Evolutionary conservation across 2,329 filamentous ascomycete species (phyloP).

Genomic region (Allantophomopsis lycopodina): DNA sequence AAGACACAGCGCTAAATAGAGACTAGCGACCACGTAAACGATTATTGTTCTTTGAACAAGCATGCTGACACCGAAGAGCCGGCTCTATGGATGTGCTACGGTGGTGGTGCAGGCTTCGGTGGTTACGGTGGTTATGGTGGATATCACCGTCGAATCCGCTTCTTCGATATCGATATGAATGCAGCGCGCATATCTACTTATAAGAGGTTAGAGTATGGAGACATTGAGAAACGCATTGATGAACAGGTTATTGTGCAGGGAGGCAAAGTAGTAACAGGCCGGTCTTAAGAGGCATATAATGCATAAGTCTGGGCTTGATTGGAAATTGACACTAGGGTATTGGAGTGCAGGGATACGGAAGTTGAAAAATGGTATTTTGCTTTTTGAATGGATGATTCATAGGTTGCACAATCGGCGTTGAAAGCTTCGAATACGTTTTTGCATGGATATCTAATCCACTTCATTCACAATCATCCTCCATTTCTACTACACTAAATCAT

Average conservation of each 20-base stretch:
- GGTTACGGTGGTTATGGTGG: constrained; percentile 87
- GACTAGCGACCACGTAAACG: constrained; percentile 78
- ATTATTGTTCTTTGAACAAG: constrained; percentile 68
- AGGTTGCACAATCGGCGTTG: no score
- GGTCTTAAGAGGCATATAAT: no score
- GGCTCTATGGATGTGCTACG: constrained; percentile 96
- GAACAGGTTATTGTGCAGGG: constrained; percentile 54
- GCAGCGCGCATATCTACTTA: constrained; percentile 80
- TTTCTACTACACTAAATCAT: no score
- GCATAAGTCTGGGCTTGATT: no score
- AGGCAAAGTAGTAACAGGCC: constrained; percentile 25
- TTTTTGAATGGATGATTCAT: no score
- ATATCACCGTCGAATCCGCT: constrained; percentile 68
- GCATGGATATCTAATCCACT: no score
- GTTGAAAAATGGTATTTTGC: no score
- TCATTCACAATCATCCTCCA: no score
- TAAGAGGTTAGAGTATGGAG: constrained; percentile 69
- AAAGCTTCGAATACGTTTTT: no score
- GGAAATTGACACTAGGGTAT: no score
- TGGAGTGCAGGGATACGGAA: no score
- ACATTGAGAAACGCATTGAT: constrained; percentile 38
- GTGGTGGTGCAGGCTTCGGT: constrained; percentile 80
- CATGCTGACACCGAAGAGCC: constrained; percentile 27
- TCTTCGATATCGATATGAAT: constrained; percentile 92
- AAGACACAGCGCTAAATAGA: not conserved